A percentile compares a stretch with the other conserved stretches of the same genome.
phyloP scores from a whole-genome alignment of 345 rosid species.

The Crucihimalaya himalaica region DNA sequence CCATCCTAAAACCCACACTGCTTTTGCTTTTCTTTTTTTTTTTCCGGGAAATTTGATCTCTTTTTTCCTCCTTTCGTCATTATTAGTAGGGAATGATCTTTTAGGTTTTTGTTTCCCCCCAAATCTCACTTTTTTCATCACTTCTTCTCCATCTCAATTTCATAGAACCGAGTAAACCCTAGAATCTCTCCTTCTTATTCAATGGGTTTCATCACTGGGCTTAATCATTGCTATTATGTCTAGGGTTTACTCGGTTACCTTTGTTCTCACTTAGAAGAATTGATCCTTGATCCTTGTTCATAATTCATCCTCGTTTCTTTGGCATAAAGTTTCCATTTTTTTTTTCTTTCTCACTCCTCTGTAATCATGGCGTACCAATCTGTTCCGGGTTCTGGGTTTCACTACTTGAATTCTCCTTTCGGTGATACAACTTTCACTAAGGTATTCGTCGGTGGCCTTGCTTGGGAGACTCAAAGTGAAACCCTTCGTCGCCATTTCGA shows the following conservation, averaged over 20 bases:
- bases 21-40: constrained; percentile 35
- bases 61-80: constrained; percentile 33
- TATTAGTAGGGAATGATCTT: constrained; percentile 39
- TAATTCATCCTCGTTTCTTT: constrained; percentile 7
- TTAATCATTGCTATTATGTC: constrained; percentile 23
- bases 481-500: constrained; percentile 81
- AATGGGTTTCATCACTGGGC: neutral
- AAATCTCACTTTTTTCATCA: neutral
- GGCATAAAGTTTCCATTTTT: constrained; percentile 38
- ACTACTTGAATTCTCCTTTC: constrained; percentile 75
- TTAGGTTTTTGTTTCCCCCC: constrained; percentile 15
- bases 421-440: constrained; percentile 90
- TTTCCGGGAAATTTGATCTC: constrained; percentile 34
- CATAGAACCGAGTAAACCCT: constrained; percentile 37
- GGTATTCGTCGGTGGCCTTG: constrained; percentile 89
- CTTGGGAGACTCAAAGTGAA: constrained; percentile 93
- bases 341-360: constrained; percentile 9
- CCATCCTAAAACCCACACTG: constrained; percentile 33
- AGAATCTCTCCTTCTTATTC: constrained; percentile 12
- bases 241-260: constrained; percentile 43
- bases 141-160: neutral
- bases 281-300: constrained; percentile 14
- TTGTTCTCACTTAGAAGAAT: neutral
- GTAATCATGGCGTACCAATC: constrained; percentile 62
- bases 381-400: constrained; percentile 63